These are phyloP conservation scores for Neurospora pannonica DNA, from an alignment of 495 filamentous ascomycete genomes.

Conservation along the genomic window DNA sequence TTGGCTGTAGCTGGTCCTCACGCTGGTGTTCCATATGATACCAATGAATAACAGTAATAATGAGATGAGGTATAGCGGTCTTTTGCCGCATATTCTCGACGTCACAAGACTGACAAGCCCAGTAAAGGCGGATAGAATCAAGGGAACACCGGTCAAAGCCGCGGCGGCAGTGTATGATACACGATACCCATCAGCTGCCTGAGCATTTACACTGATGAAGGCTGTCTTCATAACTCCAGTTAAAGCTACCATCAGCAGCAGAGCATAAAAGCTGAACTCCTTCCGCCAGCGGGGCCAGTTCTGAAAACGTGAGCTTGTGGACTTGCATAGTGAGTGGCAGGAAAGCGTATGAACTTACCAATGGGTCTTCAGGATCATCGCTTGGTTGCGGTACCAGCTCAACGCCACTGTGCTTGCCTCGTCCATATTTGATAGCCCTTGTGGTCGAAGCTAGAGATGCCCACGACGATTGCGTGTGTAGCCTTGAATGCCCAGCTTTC, in stretches of 20 bases:
- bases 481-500: conserved; percentile 15
- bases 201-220: conserved; percentile 36
- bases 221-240: conserved; percentile 41
- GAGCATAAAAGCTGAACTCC: conserved; percentile 32
- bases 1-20: conserved; percentile 27
- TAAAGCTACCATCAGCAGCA: conserved; percentile 33
- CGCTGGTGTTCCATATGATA: conserved; percentile 38
- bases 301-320: conserved; percentile 11
- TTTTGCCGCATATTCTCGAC: conserved; percentile 36
- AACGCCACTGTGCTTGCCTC: conserved; percentile 30
- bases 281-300: conserved; percentile 44
- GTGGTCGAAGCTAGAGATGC: conserved; percentile 22
- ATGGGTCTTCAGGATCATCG: conserved; percentile 37
- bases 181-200: conserved; percentile 26
- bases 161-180: conserved; percentile 35
- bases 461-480: conserved; percentile 27
- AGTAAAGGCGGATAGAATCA: conserved; percentile 38
- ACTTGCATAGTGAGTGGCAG: neutral
- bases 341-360: conserved; percentile 21
- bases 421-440: conserved; percentile 37
- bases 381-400: conserved; percentile 43
- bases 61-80: conserved; percentile 36
- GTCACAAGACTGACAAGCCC: conserved; percentile 29
- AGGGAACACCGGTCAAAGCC: conserved; percentile 39
- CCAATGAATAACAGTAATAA: conserved; percentile 34